Percentiles rank a stretch among this genome's conserved stretches.
Evolutionary conservation across 208 protist species (phyloP).

Genomic region (Trypanosoma mega): DNA sequence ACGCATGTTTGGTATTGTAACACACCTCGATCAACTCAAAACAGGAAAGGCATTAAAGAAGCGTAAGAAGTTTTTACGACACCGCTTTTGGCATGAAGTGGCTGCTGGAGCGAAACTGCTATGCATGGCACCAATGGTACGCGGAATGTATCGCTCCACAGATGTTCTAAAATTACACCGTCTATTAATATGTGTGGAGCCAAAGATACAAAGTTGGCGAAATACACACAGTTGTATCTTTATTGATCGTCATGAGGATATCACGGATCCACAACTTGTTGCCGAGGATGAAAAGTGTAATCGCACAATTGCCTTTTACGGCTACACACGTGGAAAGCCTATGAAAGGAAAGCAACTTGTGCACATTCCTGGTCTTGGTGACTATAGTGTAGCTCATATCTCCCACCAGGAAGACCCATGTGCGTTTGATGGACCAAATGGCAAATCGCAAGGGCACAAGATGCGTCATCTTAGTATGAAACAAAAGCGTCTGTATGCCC

Average conservation of each 20-base stretch:
- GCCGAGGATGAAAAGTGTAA: constrained; percentile 59
- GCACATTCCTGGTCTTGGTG: constrained; percentile 98
- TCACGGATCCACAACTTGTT: constrained; percentile 94
- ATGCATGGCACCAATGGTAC: constrained; percentile 95
- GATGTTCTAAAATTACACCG: constrained; percentile 97
- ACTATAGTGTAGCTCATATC: constrained; percentile 93
- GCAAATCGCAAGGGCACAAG: constrained; percentile 59
- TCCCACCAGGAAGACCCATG: constrained; percentile 95
- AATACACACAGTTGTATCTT: constrained; percentile 97
- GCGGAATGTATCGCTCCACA: constrained; percentile 97
- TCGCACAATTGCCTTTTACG: constrained; percentile 95
- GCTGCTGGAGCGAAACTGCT: constrained; percentile 96
- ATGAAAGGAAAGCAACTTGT: constrained; percentile 92
- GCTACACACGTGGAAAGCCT: constrained; percentile 97
- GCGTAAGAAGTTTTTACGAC: constrained; percentile 97
- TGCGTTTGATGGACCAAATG: constrained; percentile 56
- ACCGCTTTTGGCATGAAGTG: constrained; percentile 94
- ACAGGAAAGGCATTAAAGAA: constrained; percentile 96
- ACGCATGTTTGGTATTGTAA: constrained; percentile 98
- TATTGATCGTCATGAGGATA: constrained; percentile 97
- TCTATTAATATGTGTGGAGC: constrained; percentile 96
- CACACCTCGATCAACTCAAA: constrained; percentile 98
- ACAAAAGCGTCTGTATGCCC: constrained; percentile 97
- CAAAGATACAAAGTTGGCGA: constrained; percentile 96
- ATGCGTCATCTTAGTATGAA: constrained; percentile 94